A percentile compares a stretch with the other conserved stretches of the same genome.
Evolutionary conservation across 2,329 filamentous ascomycete genomes (phyloP).

Genomic region (Aureobasidium subglaciale): DNA sequence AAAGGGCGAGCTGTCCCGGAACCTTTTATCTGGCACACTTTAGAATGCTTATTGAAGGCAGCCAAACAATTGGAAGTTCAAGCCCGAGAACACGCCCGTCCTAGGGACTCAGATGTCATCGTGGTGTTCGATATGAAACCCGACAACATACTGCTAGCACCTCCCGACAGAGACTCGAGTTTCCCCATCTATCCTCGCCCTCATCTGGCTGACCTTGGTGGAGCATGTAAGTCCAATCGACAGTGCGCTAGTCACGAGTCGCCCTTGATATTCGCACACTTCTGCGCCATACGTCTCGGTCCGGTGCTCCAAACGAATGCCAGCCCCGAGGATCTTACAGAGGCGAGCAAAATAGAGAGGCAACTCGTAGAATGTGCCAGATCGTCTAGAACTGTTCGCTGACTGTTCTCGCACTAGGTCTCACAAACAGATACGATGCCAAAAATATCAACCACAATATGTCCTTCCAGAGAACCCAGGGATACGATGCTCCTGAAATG

Average conservation of each 20-base stretch:
- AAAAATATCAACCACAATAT: not conserved
- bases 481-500: not conserved
- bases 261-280: not conserved
- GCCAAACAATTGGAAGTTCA: not conserved
- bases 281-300: not conserved
- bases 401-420: not conserved
- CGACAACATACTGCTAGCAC: not conserved
- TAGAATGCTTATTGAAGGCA: not conserved
- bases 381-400: not conserved
- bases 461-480: not conserved
- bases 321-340: too few relatives aligned
- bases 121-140: constrained; percentile 6
- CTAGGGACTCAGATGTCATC: not conserved
- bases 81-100: not conserved
- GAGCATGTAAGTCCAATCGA: not conserved
- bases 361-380: not conserved
- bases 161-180: not conserved
- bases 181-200: not conserved
- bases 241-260: not conserved
- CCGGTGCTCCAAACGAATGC: not conserved
- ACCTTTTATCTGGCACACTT: constrained; percentile 2
- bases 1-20: not conserved
- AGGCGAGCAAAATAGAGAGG: not conserved
- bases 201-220: constrained; percentile 1
- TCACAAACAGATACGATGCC: not conserved